Evolutionary conservation across 345 rosid genomes (phyloP).

Genomic region (Anacardium occidentale): DNA sequence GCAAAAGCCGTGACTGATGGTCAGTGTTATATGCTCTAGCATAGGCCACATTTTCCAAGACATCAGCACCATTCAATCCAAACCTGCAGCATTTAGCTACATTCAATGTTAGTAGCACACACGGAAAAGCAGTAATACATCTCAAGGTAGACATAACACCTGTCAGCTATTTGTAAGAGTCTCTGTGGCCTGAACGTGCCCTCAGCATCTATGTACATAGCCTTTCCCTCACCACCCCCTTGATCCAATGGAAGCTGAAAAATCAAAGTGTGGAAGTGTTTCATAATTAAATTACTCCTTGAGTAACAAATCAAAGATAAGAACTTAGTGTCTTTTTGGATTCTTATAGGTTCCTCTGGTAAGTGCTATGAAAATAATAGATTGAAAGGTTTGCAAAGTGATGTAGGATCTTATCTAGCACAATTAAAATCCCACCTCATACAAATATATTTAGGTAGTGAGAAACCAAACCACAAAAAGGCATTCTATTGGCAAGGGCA

Average conservation of each 20-base stretch:
- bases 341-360: not conserved
- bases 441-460: not conserved
- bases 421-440: not conserved
- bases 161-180: slow-evolving; percentile 88
- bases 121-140: slow-evolving; percentile 12
- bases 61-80: slow-evolving; percentile 93
- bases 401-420: not conserved
- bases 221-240: slow-evolving; percentile 98
- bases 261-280: slow-evolving; percentile 4
- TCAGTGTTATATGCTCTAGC: slow-evolving; percentile 98
- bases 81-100: slow-evolving; percentile 46
- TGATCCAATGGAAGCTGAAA: slow-evolving; percentile 95
- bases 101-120: slow-evolving; percentile 13
- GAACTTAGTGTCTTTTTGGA: not conserved
- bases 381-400: not conserved
- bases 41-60: slow-evolving; percentile 94
- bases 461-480: not conserved
- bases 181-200: slow-evolving; percentile 98
- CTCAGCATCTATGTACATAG: slow-evolving; percentile 98
- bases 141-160: slow-evolving; percentile 37
- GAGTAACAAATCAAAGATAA: not conserved
- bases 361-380: not conserved
- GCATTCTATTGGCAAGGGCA: not conserved
- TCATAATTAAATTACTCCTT: not conserved
- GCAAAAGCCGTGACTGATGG: slow-evolving; percentile 94